A percentile compares a stretch with the other conserved stretches of the same genome.
phyloP scores from a whole-genome alignment of 345 rosid species.

The Gossypioides kirkii region DNA sequence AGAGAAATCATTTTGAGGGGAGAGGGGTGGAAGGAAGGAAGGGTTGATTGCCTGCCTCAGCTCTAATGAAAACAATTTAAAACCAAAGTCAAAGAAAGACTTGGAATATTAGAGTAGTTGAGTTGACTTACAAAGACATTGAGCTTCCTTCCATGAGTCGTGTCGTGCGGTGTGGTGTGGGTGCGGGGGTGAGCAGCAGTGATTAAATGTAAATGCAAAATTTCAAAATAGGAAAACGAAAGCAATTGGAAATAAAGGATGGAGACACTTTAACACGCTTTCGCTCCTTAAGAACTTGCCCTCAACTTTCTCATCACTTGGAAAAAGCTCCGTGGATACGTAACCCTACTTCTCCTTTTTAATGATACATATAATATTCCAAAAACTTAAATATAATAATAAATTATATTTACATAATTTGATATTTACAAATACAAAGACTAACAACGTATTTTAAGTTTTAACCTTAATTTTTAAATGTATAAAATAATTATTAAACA shows the following conservation, averaged over 20 bases:
- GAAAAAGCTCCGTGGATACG: background rate
- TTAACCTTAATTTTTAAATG: no score
- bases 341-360: background rate
- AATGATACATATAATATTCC: no score
- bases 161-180: background rate
- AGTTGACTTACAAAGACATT: no score
- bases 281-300: background rate
- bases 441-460: no score
- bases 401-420: no score
- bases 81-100: background rate
- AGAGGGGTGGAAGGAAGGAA: background rate
- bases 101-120: no score
- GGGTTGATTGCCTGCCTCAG: background rate
- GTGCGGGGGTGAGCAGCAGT: background rate
- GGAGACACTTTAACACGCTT: background rate
- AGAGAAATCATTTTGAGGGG: background rate
- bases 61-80: no score
- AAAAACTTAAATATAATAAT: no score
- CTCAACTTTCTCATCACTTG: background rate
- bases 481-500: no score
- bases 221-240: background rate
- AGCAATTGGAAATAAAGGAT: background rate
- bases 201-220: background rate
- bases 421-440: no score
- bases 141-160: background rate